Base-by-base conservation (phyloP, 2,329 filamentous ascomycete species). In the Pestalotiopsis sp. region DNA sequence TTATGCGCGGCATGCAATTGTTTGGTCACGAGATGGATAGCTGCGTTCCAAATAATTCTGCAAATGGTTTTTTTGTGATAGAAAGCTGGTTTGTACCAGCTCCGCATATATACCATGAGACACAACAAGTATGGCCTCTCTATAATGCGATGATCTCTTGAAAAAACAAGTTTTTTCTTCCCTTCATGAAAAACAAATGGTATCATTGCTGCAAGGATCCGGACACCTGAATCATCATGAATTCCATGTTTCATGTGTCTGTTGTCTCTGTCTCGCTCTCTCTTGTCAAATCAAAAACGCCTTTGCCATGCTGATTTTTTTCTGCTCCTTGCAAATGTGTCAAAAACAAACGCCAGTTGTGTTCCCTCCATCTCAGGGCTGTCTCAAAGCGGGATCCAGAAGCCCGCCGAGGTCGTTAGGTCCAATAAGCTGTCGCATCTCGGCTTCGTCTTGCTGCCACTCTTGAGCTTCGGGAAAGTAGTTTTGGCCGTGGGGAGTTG, bases 401-500 rank as follows among this genome's bases (percentile, higher is more conserved):
- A 75, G 65, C 38, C 70, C 73, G 36, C 71, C 71, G 17, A 76
- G 68, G 4, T 74, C 73, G 65, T 69, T 64, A 23, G 69, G 58
- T 27, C 69, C 73, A 36, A 76, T 75, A 13, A 85, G 74, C 17
- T 80, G 77, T 56, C 83, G 76, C 70, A 85, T 83, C 68, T 82
- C 83, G 7, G 78, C 78, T 66, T 85, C 83, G 27, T 84, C 83
- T 58, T 81, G 78, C 11, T 78, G 77, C 84, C 83, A 85, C 23
- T 83, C 70, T 25, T 72, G 78, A 52, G 78, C 77, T 13, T 78
- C 74, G 72, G 68, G 59, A 13, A 57, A 41, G 5, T 49, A 68
- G 20, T 80, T 75, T 20, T 76, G 73, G 4, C 77, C 76, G 13
- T 79, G 78, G 17, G 58, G 20, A 31, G 31, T 45, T 52, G 41